Base-by-base conservation (phyloP, 768 basidiomycete genomes). In the Tubosaeta sp. region DNA sequence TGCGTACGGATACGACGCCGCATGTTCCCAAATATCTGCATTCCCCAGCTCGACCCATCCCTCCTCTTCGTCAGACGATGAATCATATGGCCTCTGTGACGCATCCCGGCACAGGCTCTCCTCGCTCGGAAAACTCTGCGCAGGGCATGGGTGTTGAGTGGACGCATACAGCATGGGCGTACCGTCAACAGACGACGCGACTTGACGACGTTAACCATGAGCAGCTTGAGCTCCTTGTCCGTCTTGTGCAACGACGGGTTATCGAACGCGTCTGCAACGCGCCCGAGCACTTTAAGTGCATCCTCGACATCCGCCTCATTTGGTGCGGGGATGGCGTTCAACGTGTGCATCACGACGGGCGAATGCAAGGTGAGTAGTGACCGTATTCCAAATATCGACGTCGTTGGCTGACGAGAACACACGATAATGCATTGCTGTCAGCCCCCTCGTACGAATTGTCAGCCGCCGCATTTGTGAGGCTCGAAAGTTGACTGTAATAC, bases 251-350 rank as follows among this genome's bases (percentile, higher is more conserved):
- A 29, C 7, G 59, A 41, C 1, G 65, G 64, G 43, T 59, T 44
- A 44, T 67, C 64, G 35, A 68, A 67, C 27, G 65, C 65, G 19
- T 67, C 67, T 18, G 65, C 67, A 1, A 67, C 55, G 44, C 62
- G 56, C 45, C 54, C 65, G 2, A 67, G 60, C 30, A 67, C 52
- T 45, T 54, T 54, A 1, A 68, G 11, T 0, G 51, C 62, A 21
- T 67, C 62, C 29, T 56, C 56, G 0, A 44, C 14, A 11, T 51
- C 27, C 31, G 16, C 39, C 6, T 38, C 41, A 4, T 25, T 31
- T 6, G 49, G 19, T 5, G 40, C 46, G 18, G 32, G 44, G 18
- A 32, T 46, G n/a, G n/a, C 30, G 44, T 18, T 42, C 39, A 13
- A 13, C 13, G 8, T 32, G 11, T 54, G 35, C 62, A 58, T 64